A percentile compares a stretch with the other conserved stretches of the same genome.
These are phyloP conservation scores for Colletotrichum destructivum DNA, from an alignment of 2,329 filamentous ascomycete genomes.

Conservation along the genomic window DNA sequence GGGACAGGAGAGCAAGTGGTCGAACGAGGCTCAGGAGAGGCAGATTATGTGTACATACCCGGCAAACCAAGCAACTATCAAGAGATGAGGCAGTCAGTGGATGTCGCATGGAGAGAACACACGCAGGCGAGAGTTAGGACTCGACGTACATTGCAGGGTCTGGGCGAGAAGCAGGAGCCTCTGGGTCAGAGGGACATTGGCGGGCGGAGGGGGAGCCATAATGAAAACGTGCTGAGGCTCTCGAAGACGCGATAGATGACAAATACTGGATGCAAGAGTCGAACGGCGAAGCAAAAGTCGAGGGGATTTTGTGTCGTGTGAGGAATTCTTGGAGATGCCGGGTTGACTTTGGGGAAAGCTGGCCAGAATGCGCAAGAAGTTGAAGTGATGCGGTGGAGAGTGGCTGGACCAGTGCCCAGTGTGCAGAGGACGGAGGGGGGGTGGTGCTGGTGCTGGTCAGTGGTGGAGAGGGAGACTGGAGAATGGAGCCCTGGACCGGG, in stretches of 20 bases:
- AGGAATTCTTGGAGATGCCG: conserved; percentile 26
- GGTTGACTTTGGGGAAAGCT: conserved; percentile 36
- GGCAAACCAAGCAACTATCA: conserved; percentile 81
- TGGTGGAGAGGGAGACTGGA: not conserved
- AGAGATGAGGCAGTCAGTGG: conserved; percentile 53
- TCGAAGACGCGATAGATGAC: conserved; percentile 15
- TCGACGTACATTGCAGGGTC: conserved; percentile 88
- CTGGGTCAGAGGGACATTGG: conserved; percentile 79
- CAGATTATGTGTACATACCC: conserved; percentile 72
- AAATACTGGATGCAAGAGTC: conserved; percentile 11
- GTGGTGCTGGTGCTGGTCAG: conserved; percentile 4
- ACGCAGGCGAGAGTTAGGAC: conserved; percentile 28
- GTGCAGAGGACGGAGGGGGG: conserved; percentile 27
- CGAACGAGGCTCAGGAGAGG: conserved; percentile 21
- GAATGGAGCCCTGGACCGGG: conserved; percentile 38
- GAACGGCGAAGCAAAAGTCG: conserved; percentile 9
- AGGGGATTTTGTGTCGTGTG: conserved; percentile 27
- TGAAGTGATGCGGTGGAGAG: conserved; percentile 38
- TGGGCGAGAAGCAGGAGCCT: conserved; percentile 84
- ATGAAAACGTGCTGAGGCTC: conserved; percentile 10
- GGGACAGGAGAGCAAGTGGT: conserved; percentile 35
- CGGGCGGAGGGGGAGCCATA: conserved; percentile 77
- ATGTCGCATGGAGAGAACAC: conserved; percentile 44
- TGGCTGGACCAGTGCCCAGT: conserved; percentile 29
- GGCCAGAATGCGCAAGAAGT: conserved; percentile 43